Conservation (phyloP, 2,329 filamentous ascomycete genomes). For the Paecilomyces sp. region DNA sequence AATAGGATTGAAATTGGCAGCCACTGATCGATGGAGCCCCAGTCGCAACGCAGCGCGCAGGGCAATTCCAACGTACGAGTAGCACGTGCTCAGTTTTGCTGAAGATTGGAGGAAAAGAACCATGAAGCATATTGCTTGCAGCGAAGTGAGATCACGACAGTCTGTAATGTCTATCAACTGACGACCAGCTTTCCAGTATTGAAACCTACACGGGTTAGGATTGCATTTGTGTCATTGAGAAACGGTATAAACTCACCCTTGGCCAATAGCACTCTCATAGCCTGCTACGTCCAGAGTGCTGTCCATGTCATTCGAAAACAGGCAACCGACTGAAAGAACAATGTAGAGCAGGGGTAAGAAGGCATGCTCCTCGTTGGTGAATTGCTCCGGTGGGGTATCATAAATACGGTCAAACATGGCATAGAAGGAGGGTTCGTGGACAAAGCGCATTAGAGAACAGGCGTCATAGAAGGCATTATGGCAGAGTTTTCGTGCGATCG, state of each 20-base stretch:
- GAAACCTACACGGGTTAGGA: slow-evolving; percentile 46
- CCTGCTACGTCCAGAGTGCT: slow-evolving; percentile 42
- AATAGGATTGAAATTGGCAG: slow-evolving; percentile 62
- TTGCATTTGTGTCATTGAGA: neutral
- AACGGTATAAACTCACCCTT: slow-evolving; percentile 40
- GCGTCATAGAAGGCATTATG: slow-evolving; percentile 56
- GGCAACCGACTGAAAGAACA: slow-evolving; percentile 63
- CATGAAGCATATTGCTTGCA: slow-evolving; percentile 73
- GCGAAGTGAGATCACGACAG: slow-evolving; percentile 65
- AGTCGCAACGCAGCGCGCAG: slow-evolving; percentile 68
- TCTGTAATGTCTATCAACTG: slow-evolving; percentile 54
- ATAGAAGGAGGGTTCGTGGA: slow-evolving; percentile 78
- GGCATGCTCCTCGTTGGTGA: slow-evolving; percentile 57
- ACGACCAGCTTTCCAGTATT: slow-evolving; percentile 65
- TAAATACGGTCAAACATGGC: slow-evolving; percentile 71
- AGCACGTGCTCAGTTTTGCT: slow-evolving; percentile 71
- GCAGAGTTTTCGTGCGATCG: slow-evolving; percentile 51
- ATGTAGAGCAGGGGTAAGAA: slow-evolving; percentile 67
- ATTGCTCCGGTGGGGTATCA: slow-evolving; percentile 56
- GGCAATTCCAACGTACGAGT: slow-evolving; percentile 72
- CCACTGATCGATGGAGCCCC: slow-evolving; percentile 67
- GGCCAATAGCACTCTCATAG: slow-evolving; percentile 45
- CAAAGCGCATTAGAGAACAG: slow-evolving; percentile 59
- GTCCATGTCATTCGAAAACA: slow-evolving; percentile 58
- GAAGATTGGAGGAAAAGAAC: slow-evolving; percentile 75